Evolutionary conservation across 148 eudicot genomes (phyloP).

Genomic region (Pharnaceum exiguum): DNA sequence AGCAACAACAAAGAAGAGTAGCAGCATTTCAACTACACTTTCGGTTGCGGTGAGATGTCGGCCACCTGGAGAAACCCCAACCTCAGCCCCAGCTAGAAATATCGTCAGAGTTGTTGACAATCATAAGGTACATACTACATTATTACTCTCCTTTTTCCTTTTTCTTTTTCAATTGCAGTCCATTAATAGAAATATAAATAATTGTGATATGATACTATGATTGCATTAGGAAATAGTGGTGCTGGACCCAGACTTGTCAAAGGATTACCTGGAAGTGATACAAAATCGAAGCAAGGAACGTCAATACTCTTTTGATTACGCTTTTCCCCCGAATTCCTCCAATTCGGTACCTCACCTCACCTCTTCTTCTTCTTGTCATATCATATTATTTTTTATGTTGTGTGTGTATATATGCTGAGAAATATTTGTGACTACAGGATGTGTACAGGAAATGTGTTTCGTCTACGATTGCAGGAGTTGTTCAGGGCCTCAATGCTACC

Average conservation of each 20-base stretch:
- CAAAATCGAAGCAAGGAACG: conserved; percentile 72
- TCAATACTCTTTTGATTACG: conserved; percentile 64
- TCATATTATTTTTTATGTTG: neutral
- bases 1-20: conserved; percentile 48
- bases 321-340: conserved; percentile 53
- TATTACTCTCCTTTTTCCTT: neutral
- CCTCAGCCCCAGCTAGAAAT: conserved; percentile 48
- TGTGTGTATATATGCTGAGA: neutral
- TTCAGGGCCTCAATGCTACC: conserved; percentile 83
- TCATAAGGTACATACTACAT: conserved; percentile 44
- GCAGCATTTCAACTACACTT: conserved; percentile 66
- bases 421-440: no score
- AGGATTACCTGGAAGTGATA: conserved; percentile 64
- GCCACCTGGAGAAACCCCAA: conserved; percentile 39
- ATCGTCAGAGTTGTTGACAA: conserved; percentile 56
- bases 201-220: neutral
- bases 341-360: conserved; percentile 39
- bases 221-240: conserved; percentile 57
- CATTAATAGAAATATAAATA: neutral
- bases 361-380: neutral
- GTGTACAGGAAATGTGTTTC: conserved; percentile 60
- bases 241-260: conserved; percentile 76
- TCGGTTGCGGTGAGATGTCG: conserved; percentile 84
- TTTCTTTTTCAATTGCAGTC: neutral
- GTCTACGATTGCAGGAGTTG: conserved; percentile 65